Percentiles rank a stretch among this genome's conserved stretches.
Evolutionary conservation across 257 asterid genomes (phyloP).

Genomic region (Paraleonurus japonicus): DNA sequence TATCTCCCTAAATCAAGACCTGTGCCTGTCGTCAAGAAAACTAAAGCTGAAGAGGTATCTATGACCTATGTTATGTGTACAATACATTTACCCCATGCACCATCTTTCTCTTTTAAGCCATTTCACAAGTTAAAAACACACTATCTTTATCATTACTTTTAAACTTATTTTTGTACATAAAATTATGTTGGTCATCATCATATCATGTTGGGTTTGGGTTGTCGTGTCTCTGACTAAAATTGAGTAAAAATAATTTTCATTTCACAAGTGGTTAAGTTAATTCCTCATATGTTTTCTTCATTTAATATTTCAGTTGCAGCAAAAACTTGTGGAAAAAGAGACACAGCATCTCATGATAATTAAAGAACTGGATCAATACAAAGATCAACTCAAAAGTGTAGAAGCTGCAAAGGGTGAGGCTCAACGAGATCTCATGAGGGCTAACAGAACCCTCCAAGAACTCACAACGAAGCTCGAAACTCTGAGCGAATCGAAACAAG

Average conservation of each 20-base stretch:
- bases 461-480: slow-evolving; percentile 75
- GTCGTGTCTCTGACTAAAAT: too few relatives aligned
- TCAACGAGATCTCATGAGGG: slow-evolving; percentile 50
- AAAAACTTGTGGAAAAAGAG: slow-evolving; percentile 86
- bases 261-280: too few relatives aligned
- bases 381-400: slow-evolving; percentile 48
- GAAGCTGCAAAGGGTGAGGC: slow-evolving; percentile 66
- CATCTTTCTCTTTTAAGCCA: too few relatives aligned
- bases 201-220: too few relatives aligned
- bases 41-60: slow-evolving; percentile 73
- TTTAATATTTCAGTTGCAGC: slow-evolving; percentile 25
- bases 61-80: too few relatives aligned
- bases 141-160: too few relatives aligned
- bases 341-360: slow-evolving; percentile 70
- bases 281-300: background rate
- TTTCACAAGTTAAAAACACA: too few relatives aligned
- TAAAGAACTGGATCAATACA: slow-evolving; percentile 61
- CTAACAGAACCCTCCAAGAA: slow-evolving; percentile 63
- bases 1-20: slow-evolving; percentile 41
- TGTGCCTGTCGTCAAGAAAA: slow-evolving; percentile 37
- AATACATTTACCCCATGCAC: too few relatives aligned
- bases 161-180: too few relatives aligned
- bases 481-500: slow-evolving; percentile 76
- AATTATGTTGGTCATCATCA: too few relatives aligned
- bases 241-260: too few relatives aligned